Evolutionary conservation across 2,329 filamentous ascomycete genomes (phyloP), one percentile per base, ranked within the genome.

Genomic region (Aspergillus ustus): DNA sequence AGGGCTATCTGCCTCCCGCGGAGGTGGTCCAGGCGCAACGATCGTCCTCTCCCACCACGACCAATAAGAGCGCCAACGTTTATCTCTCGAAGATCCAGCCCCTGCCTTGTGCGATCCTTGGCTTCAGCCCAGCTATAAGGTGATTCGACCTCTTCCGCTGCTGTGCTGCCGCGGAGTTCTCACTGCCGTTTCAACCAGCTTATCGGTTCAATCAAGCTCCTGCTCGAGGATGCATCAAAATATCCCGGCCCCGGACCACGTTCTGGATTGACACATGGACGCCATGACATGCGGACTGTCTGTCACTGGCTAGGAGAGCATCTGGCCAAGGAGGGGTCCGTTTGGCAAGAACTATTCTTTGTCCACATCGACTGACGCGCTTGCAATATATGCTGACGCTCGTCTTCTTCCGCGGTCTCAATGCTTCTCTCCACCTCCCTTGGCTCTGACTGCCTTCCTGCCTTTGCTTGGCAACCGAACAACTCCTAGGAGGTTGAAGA

Each of bases 401-500:
- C n/a, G n/a, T n/a, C 6, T 11, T 43, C n/a, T 25, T 53, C 43
- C 44, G 40, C 40, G 43, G 43, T 50, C 20, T 40, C 34, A 7
- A 40, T 25, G 28, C 15, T 49, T 28, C 3, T 57, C 44, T 57
- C 44, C 54, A 57, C 54, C 28, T 25, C 17, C 40, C 52, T 37
- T 45, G 52, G 31, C 37, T 25, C 13, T 53, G 29, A 48, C 54
- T 19, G 13, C 11, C 29, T 50, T 53, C 17, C 53, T 17, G 13
- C 28, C 25, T 25, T 20, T 60, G 17, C 57, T 60, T 60, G 57
- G 57, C 57, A 25, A 31, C 11, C 44, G 29, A 34, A 34, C 15
- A 60, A 55, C 51, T 60, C 57, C 57, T 60, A 60, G 57, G 57
- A 60, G 55, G 15, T 34, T 19, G 4, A 17, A 15, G 15, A 51